Percentiles rank a stretch among this genome's conserved stretches.
These are phyloP conservation scores for Arabidopsis arenosa DNA, from an alignment of 345 rosid genomes.

Conservation along the genomic window DNA sequence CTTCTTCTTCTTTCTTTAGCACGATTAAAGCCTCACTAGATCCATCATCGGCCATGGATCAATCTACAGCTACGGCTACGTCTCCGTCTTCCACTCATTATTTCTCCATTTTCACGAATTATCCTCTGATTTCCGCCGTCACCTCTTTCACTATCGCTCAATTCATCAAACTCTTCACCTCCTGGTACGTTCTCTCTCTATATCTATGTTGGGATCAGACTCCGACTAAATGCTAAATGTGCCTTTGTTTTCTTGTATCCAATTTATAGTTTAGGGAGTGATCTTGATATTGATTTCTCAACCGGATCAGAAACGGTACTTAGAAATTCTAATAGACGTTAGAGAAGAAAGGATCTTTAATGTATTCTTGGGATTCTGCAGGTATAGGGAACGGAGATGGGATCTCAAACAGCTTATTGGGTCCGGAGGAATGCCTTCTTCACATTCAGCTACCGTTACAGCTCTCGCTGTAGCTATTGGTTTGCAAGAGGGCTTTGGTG, in stretches of 20 bases:
- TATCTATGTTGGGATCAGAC: conserved; percentile 5
- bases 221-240: background rate
- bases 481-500: conserved; percentile 75
- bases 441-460: conserved; percentile 86
- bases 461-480: conserved; percentile 77
- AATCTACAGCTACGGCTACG: conserved; percentile 35
- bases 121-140: conserved; percentile 72
- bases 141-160: conserved; percentile 70
- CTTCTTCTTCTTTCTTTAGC: conserved; percentile 11
- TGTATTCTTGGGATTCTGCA: conserved; percentile 35
- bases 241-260: background rate
- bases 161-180: conserved; percentile 69
- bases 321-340: background rate
- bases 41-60: conserved; percentile 45
- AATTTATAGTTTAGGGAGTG: conserved; percentile 4
- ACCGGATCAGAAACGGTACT: background rate
- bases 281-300: background rate
- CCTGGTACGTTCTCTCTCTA: conserved; percentile 57
- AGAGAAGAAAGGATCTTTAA: background rate
- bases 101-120: conserved; percentile 57
- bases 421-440: conserved; percentile 98
- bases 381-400: conserved; percentile 77
- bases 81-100: conserved; percentile 46
- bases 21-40: conserved; percentile 11
- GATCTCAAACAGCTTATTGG: conserved; percentile 79